A percentile compares a stretch with the other conserved stretches of the same genome.
Conservation (phyloP, 164 flowering plant genomes). For the Nymphaea colorata region DNA sequence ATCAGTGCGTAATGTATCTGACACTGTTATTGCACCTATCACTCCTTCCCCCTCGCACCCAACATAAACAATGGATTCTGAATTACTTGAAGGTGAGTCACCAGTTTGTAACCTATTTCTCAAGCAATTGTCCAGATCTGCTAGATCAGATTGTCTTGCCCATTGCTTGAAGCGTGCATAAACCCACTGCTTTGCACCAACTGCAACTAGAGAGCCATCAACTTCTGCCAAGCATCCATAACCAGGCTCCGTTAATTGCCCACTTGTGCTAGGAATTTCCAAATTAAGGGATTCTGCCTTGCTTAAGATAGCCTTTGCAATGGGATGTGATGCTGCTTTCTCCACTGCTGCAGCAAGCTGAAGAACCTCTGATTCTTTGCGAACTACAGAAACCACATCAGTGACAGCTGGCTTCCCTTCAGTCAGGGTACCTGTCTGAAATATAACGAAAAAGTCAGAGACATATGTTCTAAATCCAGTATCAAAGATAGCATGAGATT, state of each 20-base stretch:
- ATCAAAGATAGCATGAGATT: too few relatives aligned
- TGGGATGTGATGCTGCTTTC: constrained; percentile 86
- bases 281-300: constrained; percentile 66
- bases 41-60: constrained; percentile 93
- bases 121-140: constrained; percentile 32
- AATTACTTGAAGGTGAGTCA: constrained; percentile 30
- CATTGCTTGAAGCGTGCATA: constrained; percentile 44
- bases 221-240: constrained; percentile 90
- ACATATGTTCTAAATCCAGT: too few relatives aligned
- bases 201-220: constrained; percentile 77
- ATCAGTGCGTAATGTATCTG: constrained; percentile 68
- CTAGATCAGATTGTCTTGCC: constrained; percentile 26
- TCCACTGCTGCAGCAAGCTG: constrained; percentile 92
- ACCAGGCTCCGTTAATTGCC: constrained; percentile 86
- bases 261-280: constrained; percentile 55
- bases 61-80: constrained; percentile 75
- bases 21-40: constrained; percentile 79
- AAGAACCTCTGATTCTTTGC: constrained; percentile 61
- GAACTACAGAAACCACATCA: constrained; percentile 47
- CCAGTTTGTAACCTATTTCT: constrained; percentile 24
- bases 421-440: constrained; percentile 93
- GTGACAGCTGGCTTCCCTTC: constrained; percentile 89
- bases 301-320: constrained; percentile 70
- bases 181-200: constrained; percentile 80
- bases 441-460: background rate